Conservation (phyloP, 306 rosid species). For the Hippophae rhamnoides region DNA sequence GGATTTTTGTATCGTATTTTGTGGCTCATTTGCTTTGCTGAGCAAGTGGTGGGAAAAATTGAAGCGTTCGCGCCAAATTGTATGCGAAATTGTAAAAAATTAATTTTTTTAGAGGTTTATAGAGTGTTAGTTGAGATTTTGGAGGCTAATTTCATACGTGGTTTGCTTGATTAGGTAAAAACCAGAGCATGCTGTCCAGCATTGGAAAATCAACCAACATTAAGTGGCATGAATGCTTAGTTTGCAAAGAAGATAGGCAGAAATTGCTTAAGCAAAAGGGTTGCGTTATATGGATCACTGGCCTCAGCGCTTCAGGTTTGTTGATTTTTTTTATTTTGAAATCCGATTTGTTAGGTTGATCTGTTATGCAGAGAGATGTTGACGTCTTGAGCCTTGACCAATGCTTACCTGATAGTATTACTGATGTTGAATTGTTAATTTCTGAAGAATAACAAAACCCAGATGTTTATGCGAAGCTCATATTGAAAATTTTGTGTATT, state of each 20-base stretch:
- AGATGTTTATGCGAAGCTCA: not conserved
- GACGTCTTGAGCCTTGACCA: no score
- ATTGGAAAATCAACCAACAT: slow-evolving; percentile 58
- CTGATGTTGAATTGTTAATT: not conserved
- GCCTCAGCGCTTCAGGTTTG: slow-evolving; percentile 76
- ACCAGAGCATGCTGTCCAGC: slow-evolving; percentile 27
- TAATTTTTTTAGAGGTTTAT: not conserved
- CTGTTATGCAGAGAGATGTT: not conserved
- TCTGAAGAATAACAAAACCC: not conserved
- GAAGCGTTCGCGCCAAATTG: not conserved
- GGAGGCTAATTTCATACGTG: slow-evolving; percentile 9
- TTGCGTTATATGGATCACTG: slow-evolving; percentile 70
- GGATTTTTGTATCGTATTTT: not conserved
- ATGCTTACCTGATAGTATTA: not conserved
- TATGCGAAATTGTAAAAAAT: not conserved
- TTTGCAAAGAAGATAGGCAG: slow-evolving; percentile 43
- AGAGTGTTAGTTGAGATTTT: slow-evolving; percentile 1
- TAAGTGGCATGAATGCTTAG: slow-evolving; percentile 55
- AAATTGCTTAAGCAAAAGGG: slow-evolving; percentile 56
- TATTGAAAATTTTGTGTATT: not conserved
- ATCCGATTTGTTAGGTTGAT: not conserved
- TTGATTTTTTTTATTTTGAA: not conserved
- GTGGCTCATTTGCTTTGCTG: slow-evolving; percentile 10
- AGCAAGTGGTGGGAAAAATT: slow-evolving; percentile 3
- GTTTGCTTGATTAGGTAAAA: slow-evolving; percentile 32